Percentiles rank a stretch among this genome's conserved stretches.
Evolutionary conservation across 2,329 filamentous ascomycete genomes (phyloP).

Genomic region (Pseudocercospora musae): DNA sequence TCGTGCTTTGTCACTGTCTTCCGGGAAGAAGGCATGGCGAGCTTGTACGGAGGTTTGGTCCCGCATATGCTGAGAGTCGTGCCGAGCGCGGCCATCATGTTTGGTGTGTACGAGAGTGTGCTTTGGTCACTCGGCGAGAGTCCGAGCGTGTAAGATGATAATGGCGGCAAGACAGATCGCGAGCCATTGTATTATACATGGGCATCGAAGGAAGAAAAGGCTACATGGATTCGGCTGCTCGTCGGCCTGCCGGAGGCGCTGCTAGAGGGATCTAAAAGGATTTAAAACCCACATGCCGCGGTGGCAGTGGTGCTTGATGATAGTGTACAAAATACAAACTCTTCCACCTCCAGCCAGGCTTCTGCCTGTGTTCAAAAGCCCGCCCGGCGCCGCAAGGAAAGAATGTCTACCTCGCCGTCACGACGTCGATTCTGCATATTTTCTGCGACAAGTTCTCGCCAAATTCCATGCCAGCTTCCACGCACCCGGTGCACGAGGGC

Average conservation of each 20-base stretch:
- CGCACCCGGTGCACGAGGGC: too few species aligned
- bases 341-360: neutral
- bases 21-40: constrained; percentile 81
- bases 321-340: neutral
- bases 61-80: constrained; percentile 89
- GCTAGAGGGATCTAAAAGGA: neutral
- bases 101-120: constrained; percentile 73
- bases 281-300: neutral
- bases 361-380: neutral
- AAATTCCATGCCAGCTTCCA: too few species aligned
- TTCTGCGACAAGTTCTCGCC: too few species aligned
- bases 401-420: neutral
- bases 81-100: constrained; percentile 92
- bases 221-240: neutral
- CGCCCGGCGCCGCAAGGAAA: neutral
- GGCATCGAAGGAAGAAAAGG: neutral
- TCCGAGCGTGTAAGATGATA: constrained; percentile 36
- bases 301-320: neutral
- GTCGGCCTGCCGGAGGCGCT: neutral
- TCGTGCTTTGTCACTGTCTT: constrained; percentile 87
- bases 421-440: neutral
- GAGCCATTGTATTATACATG: neutral
- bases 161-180: neutral
- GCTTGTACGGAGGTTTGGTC: constrained; percentile 85
- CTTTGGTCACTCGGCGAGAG: constrained; percentile 47